Conservation (phyloP, 2,329 filamentous ascomycete species). For the Cytospora chrysosperma region DNA sequence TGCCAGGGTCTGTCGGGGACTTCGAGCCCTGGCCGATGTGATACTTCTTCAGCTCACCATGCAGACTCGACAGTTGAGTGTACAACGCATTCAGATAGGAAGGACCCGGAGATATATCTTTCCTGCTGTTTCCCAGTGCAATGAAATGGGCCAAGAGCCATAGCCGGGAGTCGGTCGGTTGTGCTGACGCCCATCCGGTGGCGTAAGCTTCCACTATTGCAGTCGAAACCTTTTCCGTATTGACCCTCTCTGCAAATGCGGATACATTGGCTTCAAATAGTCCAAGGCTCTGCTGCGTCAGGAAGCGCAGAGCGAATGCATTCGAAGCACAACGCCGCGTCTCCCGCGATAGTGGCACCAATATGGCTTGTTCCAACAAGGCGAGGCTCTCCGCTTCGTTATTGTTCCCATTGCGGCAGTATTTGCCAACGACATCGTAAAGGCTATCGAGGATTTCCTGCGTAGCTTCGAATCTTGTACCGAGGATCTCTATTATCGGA, state of each 20-base stretch:
- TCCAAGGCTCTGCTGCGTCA: slow-evolving; percentile 37
- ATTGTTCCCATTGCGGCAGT: slow-evolving; percentile 19
- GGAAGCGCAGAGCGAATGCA: slow-evolving; percentile 40
- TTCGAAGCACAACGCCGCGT: slow-evolving; percentile 33
- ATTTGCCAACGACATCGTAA: slow-evolving; percentile 25
- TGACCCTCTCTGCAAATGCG: slow-evolving; percentile 38
- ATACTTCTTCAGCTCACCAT: slow-evolving; percentile 50
- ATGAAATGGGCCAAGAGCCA: slow-evolving; percentile 69
- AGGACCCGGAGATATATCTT: slow-evolving; percentile 36
- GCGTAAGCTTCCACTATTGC: slow-evolving; percentile 41
- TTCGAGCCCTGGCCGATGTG: slow-evolving; percentile 41
- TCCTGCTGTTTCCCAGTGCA: slow-evolving; percentile 47
- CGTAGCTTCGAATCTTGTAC: slow-evolving; percentile 18
- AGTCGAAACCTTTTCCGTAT: slow-evolving; percentile 41
- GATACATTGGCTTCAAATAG: slow-evolving; percentile 43
- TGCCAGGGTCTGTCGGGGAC: slow-evolving; percentile 30
- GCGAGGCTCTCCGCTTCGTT: slow-evolving; percentile 7
- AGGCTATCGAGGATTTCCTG: slow-evolving; percentile 26
- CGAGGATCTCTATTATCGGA: slow-evolving; percentile 20
- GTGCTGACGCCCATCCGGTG: slow-evolving; percentile 27
- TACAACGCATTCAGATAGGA: slow-evolving; percentile 53
- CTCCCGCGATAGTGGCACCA: slow-evolving; percentile 25
- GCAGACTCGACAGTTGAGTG: slow-evolving; percentile 51
- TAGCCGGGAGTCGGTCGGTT: slow-evolving; percentile 47
- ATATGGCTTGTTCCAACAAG: slow-evolving; percentile 24